These are phyloP conservation scores for Asclepias syriaca DNA, from an alignment of 257 asterid genomes.

Conservation along the genomic window DNA sequence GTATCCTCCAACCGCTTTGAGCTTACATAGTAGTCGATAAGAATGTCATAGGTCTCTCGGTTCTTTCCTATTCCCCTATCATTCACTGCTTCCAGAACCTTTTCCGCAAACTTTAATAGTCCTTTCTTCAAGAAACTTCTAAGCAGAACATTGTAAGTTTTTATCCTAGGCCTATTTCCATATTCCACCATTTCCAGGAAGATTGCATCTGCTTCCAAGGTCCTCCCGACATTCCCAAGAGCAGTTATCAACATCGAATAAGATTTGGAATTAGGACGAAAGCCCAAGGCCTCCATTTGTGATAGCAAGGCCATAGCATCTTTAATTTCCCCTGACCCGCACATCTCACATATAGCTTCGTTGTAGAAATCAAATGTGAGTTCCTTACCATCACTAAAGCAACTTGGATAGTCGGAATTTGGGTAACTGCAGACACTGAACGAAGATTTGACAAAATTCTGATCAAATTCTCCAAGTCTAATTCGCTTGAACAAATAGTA, in stretches of 20 bases:
- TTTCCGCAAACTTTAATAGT: conserved; percentile 47
- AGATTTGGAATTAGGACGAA: conserved; percentile 40
- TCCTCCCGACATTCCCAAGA: conserved; percentile 72
- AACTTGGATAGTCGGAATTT: conserved; percentile 10
- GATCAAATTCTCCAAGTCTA: conserved; percentile 9
- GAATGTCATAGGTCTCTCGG: conserved; percentile 63
- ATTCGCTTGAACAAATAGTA: not conserved
- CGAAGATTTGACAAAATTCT: conserved; percentile 21
- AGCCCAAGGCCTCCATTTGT: conserved; percentile 77
- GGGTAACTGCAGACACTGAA: not conserved
- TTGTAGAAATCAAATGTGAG: conserved; percentile 47
- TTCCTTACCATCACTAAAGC: conserved; percentile 38
- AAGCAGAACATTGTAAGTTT: conserved; percentile 55
- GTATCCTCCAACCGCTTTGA: conserved; percentile 72
- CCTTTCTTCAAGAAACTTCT: conserved; percentile 69
- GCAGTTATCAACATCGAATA: conserved; percentile 48
- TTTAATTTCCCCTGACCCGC: conserved; percentile 61
- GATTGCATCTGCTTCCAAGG: conserved; percentile 76
- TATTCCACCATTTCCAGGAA: conserved; percentile 63
- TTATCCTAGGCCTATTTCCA: conserved; percentile 51
- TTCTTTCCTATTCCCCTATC: conserved; percentile 43
- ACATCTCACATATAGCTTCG: conserved; percentile 48
- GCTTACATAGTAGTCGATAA: conserved; percentile 56
- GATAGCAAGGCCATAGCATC: conserved; percentile 69
- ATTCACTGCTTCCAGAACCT: conserved; percentile 36